These are phyloP conservation scores for Ceratocystis diversiconidia DNA, from an alignment of 2,329 filamentous ascomycete genomes.

Conservation along the genomic window DNA sequence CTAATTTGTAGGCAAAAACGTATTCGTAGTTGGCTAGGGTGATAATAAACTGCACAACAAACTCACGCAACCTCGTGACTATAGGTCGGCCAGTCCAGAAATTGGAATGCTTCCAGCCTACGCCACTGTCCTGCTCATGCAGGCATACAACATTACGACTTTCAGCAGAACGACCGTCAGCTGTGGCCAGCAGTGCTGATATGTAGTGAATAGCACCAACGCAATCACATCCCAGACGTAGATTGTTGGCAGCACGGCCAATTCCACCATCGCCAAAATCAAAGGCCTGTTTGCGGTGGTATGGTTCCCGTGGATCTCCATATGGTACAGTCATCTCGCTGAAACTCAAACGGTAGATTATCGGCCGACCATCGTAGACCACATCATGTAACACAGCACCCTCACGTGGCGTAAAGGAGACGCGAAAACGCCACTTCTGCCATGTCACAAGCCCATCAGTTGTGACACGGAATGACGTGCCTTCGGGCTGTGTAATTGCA, in stretches of 20 bases:
- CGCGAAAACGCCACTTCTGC: conserved; percentile 56
- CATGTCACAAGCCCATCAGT: conserved; percentile 37
- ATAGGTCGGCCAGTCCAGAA: conserved; percentile 48
- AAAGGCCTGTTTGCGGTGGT: conserved; percentile 56
- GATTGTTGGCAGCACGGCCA: conserved; percentile 52
- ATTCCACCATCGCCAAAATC: conserved; percentile 57
- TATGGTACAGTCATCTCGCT: conserved; percentile 60
- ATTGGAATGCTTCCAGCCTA: conserved; percentile 59
- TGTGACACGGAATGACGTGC: conserved; percentile 48
- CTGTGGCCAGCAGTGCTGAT: conserved; percentile 39
- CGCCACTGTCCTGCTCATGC: conserved; percentile 57
- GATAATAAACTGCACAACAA: conserved; percentile 55
- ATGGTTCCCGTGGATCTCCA: conserved; percentile 49
- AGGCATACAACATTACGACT: conserved; percentile 50
- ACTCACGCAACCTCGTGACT: conserved; percentile 44
- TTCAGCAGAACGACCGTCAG: conserved; percentile 38
- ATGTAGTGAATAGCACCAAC: conserved; percentile 54
- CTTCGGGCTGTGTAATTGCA: conserved; percentile 56
- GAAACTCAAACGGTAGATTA: conserved; percentile 53
- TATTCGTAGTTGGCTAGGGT: conserved; percentile 60
- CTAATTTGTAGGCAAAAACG: conserved; percentile 39
- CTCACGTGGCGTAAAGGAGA: conserved; percentile 56
- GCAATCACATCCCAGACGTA: conserved; percentile 55
- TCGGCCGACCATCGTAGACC: conserved; percentile 47
- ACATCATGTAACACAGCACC: conserved; percentile 58